Evolutionary conservation across 192 early-diverging fungal species (phyloP), one percentile per base, ranked within the genome.

Genomic region (Backusella morwellensis): DNA sequence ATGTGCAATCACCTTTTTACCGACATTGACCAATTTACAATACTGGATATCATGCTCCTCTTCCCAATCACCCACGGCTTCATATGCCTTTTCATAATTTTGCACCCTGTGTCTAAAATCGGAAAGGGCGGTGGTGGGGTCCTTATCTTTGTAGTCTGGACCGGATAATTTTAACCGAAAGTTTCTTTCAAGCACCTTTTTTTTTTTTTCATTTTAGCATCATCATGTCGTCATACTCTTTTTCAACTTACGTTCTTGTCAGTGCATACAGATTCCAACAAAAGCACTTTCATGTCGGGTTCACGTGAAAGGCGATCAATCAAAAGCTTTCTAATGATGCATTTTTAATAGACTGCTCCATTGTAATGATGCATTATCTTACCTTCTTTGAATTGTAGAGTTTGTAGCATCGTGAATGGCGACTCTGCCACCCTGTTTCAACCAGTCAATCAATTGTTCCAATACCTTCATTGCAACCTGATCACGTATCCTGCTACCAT

Each of bases 401-500:
- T 99, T 99, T 17, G 98, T 99, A 0, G 98, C 98, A 82, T 99
- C 98, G 80, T 95, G 92, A 75, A 95, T 93, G 44, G 94, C 97
- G 21, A 98, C 94, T 68, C 96, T 93, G 23, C 94, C 95, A 75
- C 93, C 95, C 14, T 85, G 80, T 72, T 94, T 91, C 42, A 99
- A 83, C 98, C 98, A 99, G 5, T 89, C 78, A 78, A 99, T 90
- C 5, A 96, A 84, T 74, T 99, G 96, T 32, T 98, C 97, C 70
- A 99, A 83, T 11, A 93, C 95, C 35, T 97, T 97, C 78, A 97
- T 84, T 4, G 97, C 97, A 0, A 99, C 75, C 54, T 95, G 86
- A 78, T 99, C 97, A 71, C 98, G 91, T 35, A 95, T 78, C 40
- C 88, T 84, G 41, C 87, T 87, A 54, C 93, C 94, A 38, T 92